These are phyloP conservation scores for Areca catechu DNA, from an alignment of 176 grass and related monocot genomes.

Conservation along the genomic window DNA sequence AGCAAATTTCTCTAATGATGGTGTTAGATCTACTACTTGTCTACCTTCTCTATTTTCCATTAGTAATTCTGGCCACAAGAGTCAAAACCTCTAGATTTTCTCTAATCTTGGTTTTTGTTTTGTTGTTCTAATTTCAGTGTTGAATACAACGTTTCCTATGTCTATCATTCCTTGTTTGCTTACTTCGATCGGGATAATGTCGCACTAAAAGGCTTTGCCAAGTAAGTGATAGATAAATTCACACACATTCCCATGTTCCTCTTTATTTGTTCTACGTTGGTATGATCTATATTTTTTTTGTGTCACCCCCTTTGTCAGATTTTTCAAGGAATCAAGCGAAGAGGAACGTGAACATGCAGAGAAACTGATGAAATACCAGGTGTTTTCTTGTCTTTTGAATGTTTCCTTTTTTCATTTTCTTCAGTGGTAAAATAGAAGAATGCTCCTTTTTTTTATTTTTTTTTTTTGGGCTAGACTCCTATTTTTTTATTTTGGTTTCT, in stretches of 20 bases:
- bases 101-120: neutral
- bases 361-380: slow-evolving; percentile 13
- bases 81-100: neutral
- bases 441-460: slow-evolving; percentile 1
- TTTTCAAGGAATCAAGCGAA: slow-evolving; percentile 17
- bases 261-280: too few relatives aligned
- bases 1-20: too few relatives aligned
- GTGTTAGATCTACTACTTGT: too few relatives aligned
- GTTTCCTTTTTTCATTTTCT: neutral
- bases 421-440: too few relatives aligned
- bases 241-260: too few relatives aligned
- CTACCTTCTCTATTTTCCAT: neutral
- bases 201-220: slow-evolving; percentile 74
- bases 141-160: slow-evolving; percentile 83
- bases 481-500: slow-evolving; percentile 12
- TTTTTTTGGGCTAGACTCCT: too few relatives aligned
- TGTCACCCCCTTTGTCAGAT: neutral
- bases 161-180: slow-evolving; percentile 82
- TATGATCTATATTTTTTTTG: too few relatives aligned
- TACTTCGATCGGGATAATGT: slow-evolving; percentile 94
- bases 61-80: neutral
- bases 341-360: slow-evolving; percentile 9
- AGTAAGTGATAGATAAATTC: slow-evolving; percentile 29
- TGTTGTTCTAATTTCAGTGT: slow-evolving; percentile 41
- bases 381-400: neutral